These are phyloP conservation scores for Solanum neorickii DNA, from an alignment of 257 asterid genomes.

Conservation along the genomic window DNA sequence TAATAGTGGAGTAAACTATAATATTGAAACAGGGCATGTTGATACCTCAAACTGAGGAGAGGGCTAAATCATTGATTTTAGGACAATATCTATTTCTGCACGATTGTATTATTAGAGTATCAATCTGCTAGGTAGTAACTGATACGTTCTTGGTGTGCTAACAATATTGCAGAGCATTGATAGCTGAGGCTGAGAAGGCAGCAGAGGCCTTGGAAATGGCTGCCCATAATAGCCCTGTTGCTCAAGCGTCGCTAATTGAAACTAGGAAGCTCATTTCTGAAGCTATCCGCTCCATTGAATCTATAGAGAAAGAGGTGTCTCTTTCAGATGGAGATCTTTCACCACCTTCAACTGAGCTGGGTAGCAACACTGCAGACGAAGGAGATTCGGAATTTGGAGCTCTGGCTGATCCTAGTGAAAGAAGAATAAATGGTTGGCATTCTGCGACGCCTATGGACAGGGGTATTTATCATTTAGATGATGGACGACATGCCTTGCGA, in stretches of 20 bases:
- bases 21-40: background rate
- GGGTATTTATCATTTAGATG: constrained; percentile 6
- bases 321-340: constrained; percentile 4
- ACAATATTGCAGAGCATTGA: constrained; percentile 48
- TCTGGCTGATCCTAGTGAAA: constrained; percentile 1
- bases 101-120: background rate
- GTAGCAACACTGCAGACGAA: background rate
- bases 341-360: constrained; percentile 5
- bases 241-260: constrained; percentile 57
- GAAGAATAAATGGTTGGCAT: constrained; percentile 41
- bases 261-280: constrained; percentile 68
- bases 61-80: background rate
- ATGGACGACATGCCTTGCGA: constrained; percentile 12
- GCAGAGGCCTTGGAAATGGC: constrained; percentile 68
- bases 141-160: background rate
- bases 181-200: constrained; percentile 91
- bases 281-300: constrained; percentile 47
- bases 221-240: constrained; percentile 54
- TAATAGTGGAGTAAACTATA: background rate
- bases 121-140: background rate
- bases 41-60: background rate
- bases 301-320: constrained; percentile 36
- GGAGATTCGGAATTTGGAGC: constrained; percentile 3
- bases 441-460: constrained; percentile 7
- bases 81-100: background rate